Evolutionary conservation across 83 land plant genomes (phyloP), one percentile per base, ranked within the genome.

Genomic region (Picea engelmannii): DNA sequence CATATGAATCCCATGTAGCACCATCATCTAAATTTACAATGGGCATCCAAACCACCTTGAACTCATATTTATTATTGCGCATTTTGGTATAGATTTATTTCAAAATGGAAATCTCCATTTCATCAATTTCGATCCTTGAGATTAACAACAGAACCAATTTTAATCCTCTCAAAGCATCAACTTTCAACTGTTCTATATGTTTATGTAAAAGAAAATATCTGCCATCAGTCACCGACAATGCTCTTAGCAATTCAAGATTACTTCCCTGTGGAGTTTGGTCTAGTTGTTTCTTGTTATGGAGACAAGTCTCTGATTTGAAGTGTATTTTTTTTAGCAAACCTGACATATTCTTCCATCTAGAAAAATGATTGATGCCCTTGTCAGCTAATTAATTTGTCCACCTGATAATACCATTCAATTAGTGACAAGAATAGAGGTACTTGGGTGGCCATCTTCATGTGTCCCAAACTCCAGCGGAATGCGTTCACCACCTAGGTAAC

Each of bases 11-110:
- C 71, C 71, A 68, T 17, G 71, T 68, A 35, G 31, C 71, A 35
- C 17, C 18, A 68, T 68, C 31, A 68, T 52, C 58, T 52, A 18
- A 7, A 68, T 68, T 40, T 4, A 68, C 71, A 35, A 31, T 68
- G 17, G 71, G 71, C 71, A 68, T 68, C 71, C 71, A 68, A 16
- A 68, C 71, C 16, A 68, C 31, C 38, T 68, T 44, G 71, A 68
- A 68, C 20, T 68, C 42, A 25, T 68, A 11, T 2, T 10, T 9
- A 6, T 4, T 68, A 18, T 16, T 27, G 15, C 44, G 6, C 2
- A 40, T 31, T 68, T 68, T 4, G 17, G 38, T 35, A 40, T 68
- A 68, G 6, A 68, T 68, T 16, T 68, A 20, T 68, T 68, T 68
- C 71, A 68, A 40, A 68, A 17, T 40, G 16, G 42, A 68, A 31